Conservation (phyloP, 768 basidiomycete species). For the Psilocybe subaeruginosa region DNA sequence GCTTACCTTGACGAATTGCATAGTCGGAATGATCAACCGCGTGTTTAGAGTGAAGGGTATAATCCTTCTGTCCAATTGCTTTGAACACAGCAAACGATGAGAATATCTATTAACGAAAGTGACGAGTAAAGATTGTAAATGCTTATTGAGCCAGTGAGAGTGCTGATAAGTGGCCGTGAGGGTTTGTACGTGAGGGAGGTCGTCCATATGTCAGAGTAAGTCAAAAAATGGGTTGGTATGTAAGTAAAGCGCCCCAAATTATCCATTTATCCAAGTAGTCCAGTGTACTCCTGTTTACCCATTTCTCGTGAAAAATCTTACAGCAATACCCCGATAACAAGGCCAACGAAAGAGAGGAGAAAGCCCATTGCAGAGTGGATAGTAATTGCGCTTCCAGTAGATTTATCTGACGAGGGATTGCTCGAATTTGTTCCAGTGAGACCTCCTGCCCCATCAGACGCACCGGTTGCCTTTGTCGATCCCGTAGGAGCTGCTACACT, state of each 20-base stretch:
- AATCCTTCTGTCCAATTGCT: too few species aligned
- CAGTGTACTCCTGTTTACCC: background rate
- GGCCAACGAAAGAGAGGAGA: conserved; percentile 6
- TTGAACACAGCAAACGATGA: too few species aligned
- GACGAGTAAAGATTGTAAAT: background rate
- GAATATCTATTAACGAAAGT: background rate
- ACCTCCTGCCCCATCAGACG: background rate
- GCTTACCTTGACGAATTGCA: too few species aligned
- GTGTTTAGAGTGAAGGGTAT: too few species aligned
- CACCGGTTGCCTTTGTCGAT: background rate
- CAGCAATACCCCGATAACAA: conserved; percentile 1
- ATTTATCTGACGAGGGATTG: background rate
- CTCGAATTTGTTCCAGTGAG: background rate
- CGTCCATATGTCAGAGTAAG: background rate
- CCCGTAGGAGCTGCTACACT: background rate
- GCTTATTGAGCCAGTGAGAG: background rate
- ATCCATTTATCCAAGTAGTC: background rate
- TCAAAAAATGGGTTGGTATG: background rate
- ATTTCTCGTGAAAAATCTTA: background rate
- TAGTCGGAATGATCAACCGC: too few species aligned
- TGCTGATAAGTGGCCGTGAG: background rate
- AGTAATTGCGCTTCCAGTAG: background rate
- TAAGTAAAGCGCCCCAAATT: background rate
- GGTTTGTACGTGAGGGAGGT: background rate
- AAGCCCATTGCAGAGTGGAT: background rate